Percentiles rank a stretch among this genome's conserved stretches.
Evolutionary conservation across 73 alveolate genomes (phyloP).

Genomic region (Tetrahymena thermophila): DNA sequence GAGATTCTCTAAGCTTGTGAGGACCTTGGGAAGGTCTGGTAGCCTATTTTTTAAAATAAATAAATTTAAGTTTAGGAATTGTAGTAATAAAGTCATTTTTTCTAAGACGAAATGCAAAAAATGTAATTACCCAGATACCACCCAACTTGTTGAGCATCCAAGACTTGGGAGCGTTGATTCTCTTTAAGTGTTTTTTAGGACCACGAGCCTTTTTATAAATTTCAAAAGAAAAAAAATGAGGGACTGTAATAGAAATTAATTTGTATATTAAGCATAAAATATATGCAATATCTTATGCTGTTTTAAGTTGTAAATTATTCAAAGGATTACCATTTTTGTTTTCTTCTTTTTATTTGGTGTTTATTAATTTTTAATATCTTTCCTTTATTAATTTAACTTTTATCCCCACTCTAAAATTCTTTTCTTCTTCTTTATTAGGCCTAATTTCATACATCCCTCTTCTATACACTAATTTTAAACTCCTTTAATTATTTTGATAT

Average conservation of each 20-base stretch:
- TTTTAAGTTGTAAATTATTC: background rate
- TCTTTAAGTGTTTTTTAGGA: conserved; percentile 95
- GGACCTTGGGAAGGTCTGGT: conserved; percentile 96
- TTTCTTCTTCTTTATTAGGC: conserved; percentile 1
- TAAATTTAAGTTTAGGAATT: background rate
- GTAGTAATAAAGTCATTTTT: background rate
- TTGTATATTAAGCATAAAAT: background rate
- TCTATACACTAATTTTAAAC: background rate
- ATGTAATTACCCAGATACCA: conserved; percentile 48
- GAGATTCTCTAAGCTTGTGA: conserved; percentile 93
- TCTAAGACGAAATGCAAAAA: background rate
- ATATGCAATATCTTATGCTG: background rate
- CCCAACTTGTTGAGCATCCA: conserved; percentile 97
- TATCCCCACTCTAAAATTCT: conserved; percentile 1
- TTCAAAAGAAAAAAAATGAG: background rate
- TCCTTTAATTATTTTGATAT: background rate
- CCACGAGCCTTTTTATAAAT: conserved; percentile 87
- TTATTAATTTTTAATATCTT: background rate
- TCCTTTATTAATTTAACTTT: background rate
- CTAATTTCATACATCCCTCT: background rate
- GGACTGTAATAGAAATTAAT: background rate
- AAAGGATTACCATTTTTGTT: background rate
- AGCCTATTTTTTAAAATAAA: conserved; percentile 47
- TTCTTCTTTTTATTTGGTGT: background rate
- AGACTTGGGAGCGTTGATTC: conserved; percentile 96